These are phyloP conservation scores for Podospora appendiculata DNA, from an alignment of 495 filamentous ascomycete species.

Conservation along the genomic window DNA sequence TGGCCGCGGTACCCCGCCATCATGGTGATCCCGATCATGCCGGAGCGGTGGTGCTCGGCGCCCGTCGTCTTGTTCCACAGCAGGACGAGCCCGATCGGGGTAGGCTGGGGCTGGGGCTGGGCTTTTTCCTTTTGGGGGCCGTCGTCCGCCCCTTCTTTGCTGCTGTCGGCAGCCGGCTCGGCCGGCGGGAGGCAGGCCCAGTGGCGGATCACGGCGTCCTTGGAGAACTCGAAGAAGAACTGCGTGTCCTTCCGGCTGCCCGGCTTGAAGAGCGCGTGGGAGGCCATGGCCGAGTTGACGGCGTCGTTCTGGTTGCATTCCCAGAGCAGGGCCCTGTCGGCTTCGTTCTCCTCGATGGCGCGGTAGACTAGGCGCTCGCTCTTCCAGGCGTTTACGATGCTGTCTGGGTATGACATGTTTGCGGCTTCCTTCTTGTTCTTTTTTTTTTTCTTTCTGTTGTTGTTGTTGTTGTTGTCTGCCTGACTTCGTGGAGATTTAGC, in stretches of 20 bases:
- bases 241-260: slow-evolving; percentile 7
- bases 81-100: slow-evolving; percentile 18
- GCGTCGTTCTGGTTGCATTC: slow-evolving; percentile 17
- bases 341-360: slow-evolving; percentile 22
- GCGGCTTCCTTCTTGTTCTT: neutral
- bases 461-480: neutral
- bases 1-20: slow-evolving; percentile 27
- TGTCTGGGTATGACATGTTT: neutral
- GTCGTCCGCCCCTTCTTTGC: neutral
- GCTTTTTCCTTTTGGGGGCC: no score
- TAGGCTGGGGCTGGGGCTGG: slow-evolving; percentile 1
- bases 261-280: slow-evolving; percentile 15
- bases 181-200: slow-evolving; percentile 29
- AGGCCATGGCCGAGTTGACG: slow-evolving; percentile 15
- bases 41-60: slow-evolving; percentile 32
- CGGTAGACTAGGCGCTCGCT: slow-evolving; percentile 29
- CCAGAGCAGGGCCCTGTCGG: slow-evolving; percentile 24
- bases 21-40: slow-evolving; percentile 35
- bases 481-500: no score
- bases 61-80: slow-evolving; percentile 15
- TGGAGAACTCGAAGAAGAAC: slow-evolving; percentile 13
- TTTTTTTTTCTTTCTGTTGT: neutral
- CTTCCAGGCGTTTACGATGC: slow-evolving; percentile 15
- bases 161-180: no score
- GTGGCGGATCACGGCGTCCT: slow-evolving; percentile 6